Evolutionary conservation across 345 rosid species (phyloP), one percentile per base, ranked within the genome.

Genomic region (Heritiera littoralis): DNA sequence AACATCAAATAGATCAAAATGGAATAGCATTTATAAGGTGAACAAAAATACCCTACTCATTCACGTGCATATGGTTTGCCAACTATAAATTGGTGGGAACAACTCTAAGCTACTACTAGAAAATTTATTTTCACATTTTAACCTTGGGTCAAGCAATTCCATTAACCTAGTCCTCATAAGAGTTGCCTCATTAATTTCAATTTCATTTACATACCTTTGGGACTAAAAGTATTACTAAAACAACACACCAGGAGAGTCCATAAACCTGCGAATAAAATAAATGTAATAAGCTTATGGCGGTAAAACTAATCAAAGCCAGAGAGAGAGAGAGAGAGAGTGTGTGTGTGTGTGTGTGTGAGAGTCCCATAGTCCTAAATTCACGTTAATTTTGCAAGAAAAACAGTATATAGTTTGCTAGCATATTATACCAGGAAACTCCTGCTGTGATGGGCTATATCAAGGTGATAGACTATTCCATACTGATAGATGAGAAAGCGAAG

Each of bases 401-500:
- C 52, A 70, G 56, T 23, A 67, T n/a, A 41, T 67, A 67, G 52
- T 67, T 67, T 41, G 49, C 73, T 45, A 77, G 38, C 30, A 66
- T 15, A 71, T 11, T 85, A 70, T 70, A 89, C 92, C 91, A 88
- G 84, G 74, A 89, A 49, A 75, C 83, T 89, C 78, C 78, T 82
- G 66, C 61, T 85, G 60, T 81, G 76, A 75, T 81, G 77, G 43
- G 88, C 85, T 52, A 83, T 66, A 65, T 80, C 85, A 70, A 89
- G 85, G 64, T 87, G 93, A 85, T 89, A 89, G 40, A 90, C 90
- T 69, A 89, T 90, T 20, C 94, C 94, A 65, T 82, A 90, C 66
- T 90, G 92, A 78, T 84, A 90, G 84, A 89, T 80, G 73, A 90
- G 89, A 82, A 90, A 90, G 48, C 94, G 89, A 78, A 83, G 59